Conservation (phyloP, 1,139 yeast genomes). For the Diutina catenulata region DNA sequence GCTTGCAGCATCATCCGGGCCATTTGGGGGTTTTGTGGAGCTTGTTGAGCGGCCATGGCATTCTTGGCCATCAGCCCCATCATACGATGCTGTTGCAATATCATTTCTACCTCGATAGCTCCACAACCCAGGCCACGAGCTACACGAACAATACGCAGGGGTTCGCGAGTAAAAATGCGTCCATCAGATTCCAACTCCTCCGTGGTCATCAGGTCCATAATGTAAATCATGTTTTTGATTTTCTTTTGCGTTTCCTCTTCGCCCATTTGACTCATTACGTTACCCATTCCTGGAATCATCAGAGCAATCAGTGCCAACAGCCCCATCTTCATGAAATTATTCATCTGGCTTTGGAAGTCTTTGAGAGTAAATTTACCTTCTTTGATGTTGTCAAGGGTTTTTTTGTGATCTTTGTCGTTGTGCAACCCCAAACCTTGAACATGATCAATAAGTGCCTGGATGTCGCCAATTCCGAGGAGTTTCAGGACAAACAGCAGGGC, state of each 20-base stretch:
- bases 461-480: slow-evolving; percentile 88
- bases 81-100: slow-evolving; percentile 82
- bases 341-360: slow-evolving; percentile 92
- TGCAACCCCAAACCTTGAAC: slow-evolving; percentile 83
- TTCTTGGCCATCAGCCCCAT: slow-evolving; percentile 80
- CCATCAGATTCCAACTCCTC: slow-evolving; percentile 91
- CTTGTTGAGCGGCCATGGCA: slow-evolving; percentile 15
- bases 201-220: slow-evolving; percentile 94
- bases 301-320: slow-evolving; percentile 87
- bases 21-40: slow-evolving; percentile 11
- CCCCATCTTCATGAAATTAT: slow-evolving; percentile 92
- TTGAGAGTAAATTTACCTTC: slow-evolving; percentile 90
- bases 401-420: slow-evolving; percentile 54
- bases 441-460: slow-evolving; percentile 89
- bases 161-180: slow-evolving; percentile 64
- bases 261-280: slow-evolving; percentile 74
- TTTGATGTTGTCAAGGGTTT: slow-evolving; percentile 84
- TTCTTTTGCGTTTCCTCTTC: slow-evolving; percentile 82
- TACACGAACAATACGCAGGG: slow-evolving; percentile 76
- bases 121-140: slow-evolving; percentile 96
- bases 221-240: slow-evolving; percentile 80
- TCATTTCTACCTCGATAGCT: slow-evolving; percentile 89
- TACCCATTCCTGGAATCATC: slow-evolving; percentile 91
- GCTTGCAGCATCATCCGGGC: slow-evolving; percentile 31
- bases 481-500: slow-evolving; percentile 85